A percentile compares a stretch with the other conserved stretches of the same genome.
These are phyloP conservation scores for Phaeomoniella chlamydospora DNA, from an alignment of 2,329 filamentous ascomycete genomes.

Conservation along the genomic window DNA sequence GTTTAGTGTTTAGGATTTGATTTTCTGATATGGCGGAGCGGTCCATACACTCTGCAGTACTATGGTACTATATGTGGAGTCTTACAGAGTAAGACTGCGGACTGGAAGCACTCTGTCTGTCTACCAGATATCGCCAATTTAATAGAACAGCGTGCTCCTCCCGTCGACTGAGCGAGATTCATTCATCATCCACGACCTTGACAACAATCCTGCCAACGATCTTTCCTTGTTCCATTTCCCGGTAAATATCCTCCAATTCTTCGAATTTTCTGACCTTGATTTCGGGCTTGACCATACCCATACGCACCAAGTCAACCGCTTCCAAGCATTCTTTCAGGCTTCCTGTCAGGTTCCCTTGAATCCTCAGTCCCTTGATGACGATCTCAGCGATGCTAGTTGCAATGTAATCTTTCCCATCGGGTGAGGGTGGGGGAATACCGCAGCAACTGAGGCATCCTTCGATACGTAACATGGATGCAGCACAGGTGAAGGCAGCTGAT, in stretches of 20 bases:
- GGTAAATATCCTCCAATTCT: slow-evolving; percentile 26
- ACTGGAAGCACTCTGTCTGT: too few relatives aligned
- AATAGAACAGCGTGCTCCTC: too few relatives aligned
- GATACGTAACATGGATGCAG: slow-evolving; percentile 28
- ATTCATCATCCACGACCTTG: slow-evolving; percentile 17
- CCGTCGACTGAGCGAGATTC: too few relatives aligned
- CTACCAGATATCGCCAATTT: too few relatives aligned
- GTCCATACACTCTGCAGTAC: too few relatives aligned
- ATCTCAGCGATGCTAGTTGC: slow-evolving; percentile 27
- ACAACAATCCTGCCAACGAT: slow-evolving; percentile 28
- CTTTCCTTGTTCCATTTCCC: slow-evolving; percentile 29
- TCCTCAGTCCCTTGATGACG: slow-evolving; percentile 28
- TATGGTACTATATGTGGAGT: too few relatives aligned
- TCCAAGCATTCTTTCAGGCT: slow-evolving; percentile 31
- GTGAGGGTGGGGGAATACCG: slow-evolving; percentile 21
- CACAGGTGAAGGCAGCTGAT: slow-evolving; percentile 24
- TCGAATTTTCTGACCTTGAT: slow-evolving; percentile 25
- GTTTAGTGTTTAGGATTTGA: too few relatives aligned
- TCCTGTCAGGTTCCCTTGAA: slow-evolving; percentile 28
- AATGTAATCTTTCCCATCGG: slow-evolving; percentile 18
- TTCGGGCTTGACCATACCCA: slow-evolving; percentile 25
- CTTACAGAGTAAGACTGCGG: too few relatives aligned
- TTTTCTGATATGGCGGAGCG: too few relatives aligned
- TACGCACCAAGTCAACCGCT: slow-evolving; percentile 27
- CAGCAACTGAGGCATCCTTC: slow-evolving; percentile 29